These are phyloP conservation scores for Calocybe gangraenosa DNA, from an alignment of 768 basidiomycete genomes.

Conservation along the genomic window DNA sequence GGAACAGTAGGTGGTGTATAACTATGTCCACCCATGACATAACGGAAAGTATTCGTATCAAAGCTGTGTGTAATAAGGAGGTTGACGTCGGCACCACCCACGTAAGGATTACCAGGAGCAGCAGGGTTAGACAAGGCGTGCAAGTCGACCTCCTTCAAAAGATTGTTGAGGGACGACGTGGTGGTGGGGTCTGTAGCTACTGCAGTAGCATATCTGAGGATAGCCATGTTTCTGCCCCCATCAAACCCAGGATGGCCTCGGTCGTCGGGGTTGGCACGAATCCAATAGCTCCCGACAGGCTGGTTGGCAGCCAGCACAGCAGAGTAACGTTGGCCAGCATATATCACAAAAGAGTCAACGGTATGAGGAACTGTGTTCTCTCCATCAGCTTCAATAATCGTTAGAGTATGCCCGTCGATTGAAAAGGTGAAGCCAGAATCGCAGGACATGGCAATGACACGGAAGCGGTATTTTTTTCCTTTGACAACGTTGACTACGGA, in stretches of 20 bases:
- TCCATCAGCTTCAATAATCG: constrained; percentile 51
- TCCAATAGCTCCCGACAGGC: constrained; percentile 48
- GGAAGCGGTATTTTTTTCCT: constrained; percentile 32
- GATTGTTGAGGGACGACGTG: constrained; percentile 14
- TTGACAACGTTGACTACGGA: constrained; percentile 30
- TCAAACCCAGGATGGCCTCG: constrained; percentile 22
- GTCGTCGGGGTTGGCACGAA: constrained; percentile 27
- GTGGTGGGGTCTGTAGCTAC: constrained; percentile 38
- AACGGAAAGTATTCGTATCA: constrained; percentile 12
- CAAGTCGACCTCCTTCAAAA: constrained; percentile 11
- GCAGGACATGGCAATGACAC: constrained; percentile 32
- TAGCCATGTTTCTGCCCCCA: constrained; percentile 42
- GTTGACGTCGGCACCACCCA: constrained; percentile 38
- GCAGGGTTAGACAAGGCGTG: constrained; percentile 29
- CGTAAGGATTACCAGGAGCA: constrained; percentile 26
- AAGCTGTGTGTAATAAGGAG: constrained; percentile 29
- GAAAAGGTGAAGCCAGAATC: constrained; percentile 34
- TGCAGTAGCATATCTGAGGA: constrained; percentile 50
- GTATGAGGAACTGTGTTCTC: constrained; percentile 34
- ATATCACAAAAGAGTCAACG: constrained; percentile 41
- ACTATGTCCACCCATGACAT: constrained; percentile 25
- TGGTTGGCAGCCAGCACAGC: constrained; percentile 41
- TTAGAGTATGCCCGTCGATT: constrained; percentile 42
- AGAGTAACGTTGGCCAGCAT: constrained; percentile 27
- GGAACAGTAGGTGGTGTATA: constrained; percentile 37